Evolutionary conservation across 441 rosid species (phyloP).

Genomic region (Gossypium schwendimanii): DNA sequence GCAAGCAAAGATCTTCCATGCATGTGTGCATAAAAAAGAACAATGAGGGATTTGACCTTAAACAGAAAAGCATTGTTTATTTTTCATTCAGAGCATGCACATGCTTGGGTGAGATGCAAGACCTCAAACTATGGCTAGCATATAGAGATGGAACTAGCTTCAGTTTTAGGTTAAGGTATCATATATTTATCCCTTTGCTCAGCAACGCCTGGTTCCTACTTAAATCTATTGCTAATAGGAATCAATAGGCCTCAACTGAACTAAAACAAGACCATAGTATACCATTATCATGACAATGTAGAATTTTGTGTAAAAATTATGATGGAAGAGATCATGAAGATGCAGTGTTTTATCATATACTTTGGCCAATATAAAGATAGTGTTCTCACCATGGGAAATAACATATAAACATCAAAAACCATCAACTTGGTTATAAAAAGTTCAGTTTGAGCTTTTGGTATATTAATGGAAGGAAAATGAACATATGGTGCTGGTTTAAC

Average conservation of each 20-base stretch:
- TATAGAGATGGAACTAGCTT: background rate
- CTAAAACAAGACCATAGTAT: background rate
- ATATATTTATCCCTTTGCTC: background rate
- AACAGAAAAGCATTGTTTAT: constrained; percentile 1
- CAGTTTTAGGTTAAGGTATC: background rate
- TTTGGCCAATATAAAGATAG: background rate
- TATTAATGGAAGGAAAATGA: background rate
- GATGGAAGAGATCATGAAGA: background rate
- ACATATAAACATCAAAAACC: background rate
- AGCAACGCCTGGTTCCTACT: background rate
- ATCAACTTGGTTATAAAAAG: background rate
- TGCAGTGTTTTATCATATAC: background rate
- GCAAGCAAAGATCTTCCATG: background rate
- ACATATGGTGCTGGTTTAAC: background rate
- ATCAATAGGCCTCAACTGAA: background rate
- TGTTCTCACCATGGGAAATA: background rate
- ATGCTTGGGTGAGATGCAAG: background rate
- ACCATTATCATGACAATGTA: background rate
- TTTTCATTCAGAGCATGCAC: background rate
- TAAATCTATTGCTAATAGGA: background rate
- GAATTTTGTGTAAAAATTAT: constrained; percentile 1
- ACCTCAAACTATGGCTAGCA: background rate
- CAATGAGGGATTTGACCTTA: background rate
- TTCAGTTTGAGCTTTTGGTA: background rate
- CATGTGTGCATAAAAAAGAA: background rate